phyloP scores from a whole-genome alignment of 2,329 filamentous ascomycete species.

The Epichloe glyceriae region DNA sequence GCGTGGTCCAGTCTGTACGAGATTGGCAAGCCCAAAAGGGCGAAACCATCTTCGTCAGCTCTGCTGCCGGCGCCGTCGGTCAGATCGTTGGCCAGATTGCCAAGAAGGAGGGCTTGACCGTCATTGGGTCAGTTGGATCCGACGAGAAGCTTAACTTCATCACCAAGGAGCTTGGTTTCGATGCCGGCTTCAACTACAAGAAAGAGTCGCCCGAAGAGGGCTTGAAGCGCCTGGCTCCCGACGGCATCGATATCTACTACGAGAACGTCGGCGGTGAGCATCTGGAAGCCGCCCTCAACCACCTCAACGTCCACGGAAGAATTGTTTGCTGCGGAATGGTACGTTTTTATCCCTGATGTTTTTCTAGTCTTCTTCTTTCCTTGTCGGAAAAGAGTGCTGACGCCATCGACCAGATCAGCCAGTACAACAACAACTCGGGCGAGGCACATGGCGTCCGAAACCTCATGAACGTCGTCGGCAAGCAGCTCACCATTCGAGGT shows the following conservation, averaged over 20 bases:
- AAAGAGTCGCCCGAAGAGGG: constrained; percentile 59
- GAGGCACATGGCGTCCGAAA: constrained; percentile 51
- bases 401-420: constrained; percentile 38
- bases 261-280: constrained; percentile 42
- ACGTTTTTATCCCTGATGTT: constrained; percentile 11
- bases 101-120: constrained; percentile 65
- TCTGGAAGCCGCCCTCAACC: constrained; percentile 31
- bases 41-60: constrained; percentile 70
- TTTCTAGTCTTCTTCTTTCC: background rate
- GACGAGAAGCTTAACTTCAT: constrained; percentile 67
- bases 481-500: constrained; percentile 58
- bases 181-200: constrained; percentile 76
- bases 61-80: constrained; percentile 70
- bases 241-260: constrained; percentile 60
- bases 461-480: constrained; percentile 49
- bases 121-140: constrained; percentile 68
- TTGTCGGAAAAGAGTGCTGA: background rate
- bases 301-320: constrained; percentile 49
- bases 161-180: constrained; percentile 35
- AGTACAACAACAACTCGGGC: constrained; percentile 59
- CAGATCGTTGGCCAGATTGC: constrained; percentile 74
- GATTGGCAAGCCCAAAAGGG: constrained; percentile 50
- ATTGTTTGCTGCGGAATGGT: constrained; percentile 53
- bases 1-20: constrained; percentile 58
- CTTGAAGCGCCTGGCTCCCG: constrained; percentile 55